Conservation (phyloP, 169 alveolate genomes). For the Prorocentrum cordatum region DNA sequence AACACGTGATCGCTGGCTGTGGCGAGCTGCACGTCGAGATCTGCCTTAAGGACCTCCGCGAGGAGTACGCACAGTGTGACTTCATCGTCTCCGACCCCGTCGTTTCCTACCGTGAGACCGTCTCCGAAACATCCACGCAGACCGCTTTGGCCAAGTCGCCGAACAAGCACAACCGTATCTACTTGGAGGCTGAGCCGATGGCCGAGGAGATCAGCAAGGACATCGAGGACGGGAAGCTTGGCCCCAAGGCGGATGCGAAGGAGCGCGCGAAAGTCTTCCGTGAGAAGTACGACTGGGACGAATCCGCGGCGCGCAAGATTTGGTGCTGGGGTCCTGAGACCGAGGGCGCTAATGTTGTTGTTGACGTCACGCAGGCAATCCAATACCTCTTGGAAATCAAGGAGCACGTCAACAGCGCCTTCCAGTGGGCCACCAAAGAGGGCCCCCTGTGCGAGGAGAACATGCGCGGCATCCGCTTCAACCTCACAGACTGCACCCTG, state of each 20-base stretch:
- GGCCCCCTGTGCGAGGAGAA: conserved; percentile 98
- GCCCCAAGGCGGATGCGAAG: conserved; percentile 92
- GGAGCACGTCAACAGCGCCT: conserved; percentile 97
- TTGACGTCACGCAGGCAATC: conserved; percentile 94
- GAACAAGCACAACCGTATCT: conserved; percentile 97
- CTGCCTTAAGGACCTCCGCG: conserved; percentile 96
- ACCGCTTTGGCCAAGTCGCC: conserved; percentile 97
- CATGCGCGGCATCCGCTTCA: conserved; percentile 97
- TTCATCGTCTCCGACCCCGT: conserved; percentile 97
- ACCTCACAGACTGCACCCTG: conserved; percentile 93
- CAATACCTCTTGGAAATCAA: conserved; percentile 97
- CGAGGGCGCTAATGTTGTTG: conserved; percentile 95
- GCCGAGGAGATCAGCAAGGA: conserved; percentile 93
- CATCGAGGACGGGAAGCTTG: conserved; percentile 90
- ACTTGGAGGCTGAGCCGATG: conserved; percentile 93
- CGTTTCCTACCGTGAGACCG: conserved; percentile 99
- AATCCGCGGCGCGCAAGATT: conserved; percentile 79
- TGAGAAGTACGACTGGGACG: conserved; percentile 95
- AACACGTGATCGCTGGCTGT: conserved; percentile 96
- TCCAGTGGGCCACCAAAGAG: conserved; percentile 99
- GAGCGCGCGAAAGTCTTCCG: conserved; percentile 85
- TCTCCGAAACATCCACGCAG: conserved; percentile 85
- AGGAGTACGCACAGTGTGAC: conserved; percentile 97
- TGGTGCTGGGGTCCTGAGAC: conserved; percentile 99
- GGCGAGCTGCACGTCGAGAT: conserved; percentile 99